These are phyloP conservation scores for Ceratobasidium theobromae DNA, from an alignment of 1,284 basidiomycete species.

Conservation along the genomic window DNA sequence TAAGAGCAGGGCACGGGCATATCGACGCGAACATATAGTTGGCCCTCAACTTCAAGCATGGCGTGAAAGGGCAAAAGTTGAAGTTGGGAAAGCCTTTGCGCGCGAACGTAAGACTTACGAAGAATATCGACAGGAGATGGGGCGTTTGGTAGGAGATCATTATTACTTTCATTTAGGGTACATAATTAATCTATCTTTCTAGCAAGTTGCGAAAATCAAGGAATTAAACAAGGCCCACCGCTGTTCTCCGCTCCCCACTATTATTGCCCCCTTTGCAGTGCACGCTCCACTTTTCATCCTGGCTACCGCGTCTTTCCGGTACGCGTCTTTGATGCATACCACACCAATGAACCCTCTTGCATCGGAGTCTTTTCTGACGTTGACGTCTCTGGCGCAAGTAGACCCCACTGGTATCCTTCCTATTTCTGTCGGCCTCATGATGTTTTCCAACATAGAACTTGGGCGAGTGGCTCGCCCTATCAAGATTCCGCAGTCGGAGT, in stretches of 20 bases:
- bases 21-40: slow-evolving; percentile 20
- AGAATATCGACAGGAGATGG: slow-evolving; percentile 41
- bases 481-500: slow-evolving; percentile 1
- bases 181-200: not conserved
- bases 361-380: slow-evolving; percentile 70
- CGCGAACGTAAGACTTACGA: slow-evolving; percentile 62
- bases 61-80: slow-evolving; percentile 60
- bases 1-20: slow-evolving; percentile 30
- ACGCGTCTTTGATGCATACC: slow-evolving; percentile 57
- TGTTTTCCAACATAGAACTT: slow-evolving; percentile 76
- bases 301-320: slow-evolving; percentile 60
- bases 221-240: slow-evolving; percentile 59
- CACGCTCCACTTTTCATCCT: slow-evolving; percentile 75
- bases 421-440: slow-evolving; percentile 68
- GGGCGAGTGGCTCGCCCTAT: slow-evolving; percentile 54
- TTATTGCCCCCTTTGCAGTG: slow-evolving; percentile 60
- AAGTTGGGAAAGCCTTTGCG: slow-evolving; percentile 66
- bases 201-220: slow-evolving; percentile 27
- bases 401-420: slow-evolving; percentile 72
- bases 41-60: slow-evolving; percentile 31
- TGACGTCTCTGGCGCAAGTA: slow-evolving; percentile 66
- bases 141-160: slow-evolving; percentile 38
- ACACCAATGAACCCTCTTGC: slow-evolving; percentile 53
- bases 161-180: not conserved
- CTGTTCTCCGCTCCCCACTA: slow-evolving; percentile 61